Evolutionary conservation across 2,329 filamentous ascomycete species (phyloP).

Genomic region (Penicillium polonicum): DNA sequence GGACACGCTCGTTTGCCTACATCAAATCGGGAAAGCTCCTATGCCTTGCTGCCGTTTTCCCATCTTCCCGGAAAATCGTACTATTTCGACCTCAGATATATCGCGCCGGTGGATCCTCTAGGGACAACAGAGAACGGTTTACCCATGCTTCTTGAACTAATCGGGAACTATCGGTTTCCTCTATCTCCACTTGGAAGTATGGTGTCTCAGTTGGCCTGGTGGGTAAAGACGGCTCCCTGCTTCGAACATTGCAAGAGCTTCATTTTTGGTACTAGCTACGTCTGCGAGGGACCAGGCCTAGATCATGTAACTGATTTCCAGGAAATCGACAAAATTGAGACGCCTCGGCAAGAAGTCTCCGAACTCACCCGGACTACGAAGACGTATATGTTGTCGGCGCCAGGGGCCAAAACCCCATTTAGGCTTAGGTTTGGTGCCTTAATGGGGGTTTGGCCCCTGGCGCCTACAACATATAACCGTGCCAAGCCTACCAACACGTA

Average conservation of each 20-base stretch:
- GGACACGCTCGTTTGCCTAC: neutral
- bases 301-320: neutral
- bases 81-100: neutral
- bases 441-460: no score
- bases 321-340: neutral
- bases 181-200: neutral
- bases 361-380: neutral
- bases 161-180: neutral
- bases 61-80: neutral
- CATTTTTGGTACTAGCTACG: neutral
- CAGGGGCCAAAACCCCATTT: no score
- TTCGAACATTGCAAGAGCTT: neutral
- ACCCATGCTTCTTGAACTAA: neutral
- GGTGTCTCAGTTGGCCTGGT: neutral
- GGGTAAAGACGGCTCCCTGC: neutral
- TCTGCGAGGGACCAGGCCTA: neutral
- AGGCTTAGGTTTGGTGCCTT: no score
- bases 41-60: neutral
- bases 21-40: neutral
- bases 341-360: neutral
- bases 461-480: no score
- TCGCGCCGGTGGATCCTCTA: neutral
- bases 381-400: no score
- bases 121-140: neutral
- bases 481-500: no score